Percentiles rank a stretch among this genome's conserved stretches.
phyloP scores from a whole-genome alignment of 257 asterid genomes.

The Nicotiana paniculata region DNA sequence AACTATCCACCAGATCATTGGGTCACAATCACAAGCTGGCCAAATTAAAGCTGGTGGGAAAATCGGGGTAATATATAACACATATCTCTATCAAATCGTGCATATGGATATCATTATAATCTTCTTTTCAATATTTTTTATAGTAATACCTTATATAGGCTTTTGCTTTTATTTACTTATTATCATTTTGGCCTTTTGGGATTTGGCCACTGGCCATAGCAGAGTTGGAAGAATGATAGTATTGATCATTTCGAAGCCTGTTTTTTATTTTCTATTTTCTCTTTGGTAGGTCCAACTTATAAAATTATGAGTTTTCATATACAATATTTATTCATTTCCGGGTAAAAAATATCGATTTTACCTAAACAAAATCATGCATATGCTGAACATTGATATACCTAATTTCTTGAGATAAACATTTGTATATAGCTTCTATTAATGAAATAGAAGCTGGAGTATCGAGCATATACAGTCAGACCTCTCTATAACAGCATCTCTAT shows the following conservation, averaged over 20 bases:
- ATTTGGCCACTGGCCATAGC: neutral
- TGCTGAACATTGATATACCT: neutral
- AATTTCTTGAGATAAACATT: neutral
- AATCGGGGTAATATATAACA: conserved; percentile 18
- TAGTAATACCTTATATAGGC: neutral
- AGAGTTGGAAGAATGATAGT: conserved; percentile 22
- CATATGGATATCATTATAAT: conserved; percentile 7
- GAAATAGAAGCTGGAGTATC: neutral
- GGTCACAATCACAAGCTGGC: conserved; percentile 52
- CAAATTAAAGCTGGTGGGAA: conserved; percentile 11
- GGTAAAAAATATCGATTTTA: too few relatives aligned
- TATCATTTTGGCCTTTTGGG: conserved; percentile 8
- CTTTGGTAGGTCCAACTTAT: too few relatives aligned
- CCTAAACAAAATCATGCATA: neutral
- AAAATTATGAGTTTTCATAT: too few relatives aligned
- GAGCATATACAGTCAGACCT: too few relatives aligned
- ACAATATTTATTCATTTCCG: too few relatives aligned
- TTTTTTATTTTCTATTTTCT: neutral
- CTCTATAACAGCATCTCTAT: too few relatives aligned
- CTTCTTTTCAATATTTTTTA: neutral
- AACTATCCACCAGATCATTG: conserved; percentile 13
- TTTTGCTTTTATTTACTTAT: conserved; percentile 8
- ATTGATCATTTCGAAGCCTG: conserved; percentile 22
- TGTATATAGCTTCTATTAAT: too few relatives aligned
- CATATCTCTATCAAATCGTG: conserved; percentile 31